Evolutionary conservation across 2,329 filamentous ascomycete genomes (phyloP), one percentile per base, ranked within the genome.

Genomic region (Cladosporium colombiae): DNA sequence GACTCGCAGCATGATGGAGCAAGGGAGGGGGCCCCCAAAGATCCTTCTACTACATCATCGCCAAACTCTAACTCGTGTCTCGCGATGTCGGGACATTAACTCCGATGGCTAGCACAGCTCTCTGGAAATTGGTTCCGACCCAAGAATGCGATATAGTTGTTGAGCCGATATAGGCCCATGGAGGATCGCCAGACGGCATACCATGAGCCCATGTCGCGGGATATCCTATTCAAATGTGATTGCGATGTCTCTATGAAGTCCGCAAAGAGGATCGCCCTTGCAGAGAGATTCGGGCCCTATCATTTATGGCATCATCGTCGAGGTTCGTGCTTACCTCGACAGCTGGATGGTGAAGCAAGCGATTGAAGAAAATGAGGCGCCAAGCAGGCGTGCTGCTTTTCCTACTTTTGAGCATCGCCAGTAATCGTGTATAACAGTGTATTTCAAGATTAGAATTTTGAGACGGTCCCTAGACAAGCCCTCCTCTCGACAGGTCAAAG

Each of bases 291-390:
- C 25, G 5, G 11, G 3, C 5, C 8, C 4, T 29, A 21, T 6
- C 18, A 13, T 55, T 16, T n/a, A 31, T 6, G 72, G 72, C 2
- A 74, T 44, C 1, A 72, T 75, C 25, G 71, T 74, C 21, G 68
- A 75, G 64, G 72, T 71, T 23, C 56, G 69, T 8, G 68, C 69
- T 21, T 71, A 70, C 53, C 53, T 70, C 31, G 68, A 71, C 52
- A 66, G 63, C 40, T 65, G 64, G 52, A 58, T 70, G 65, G 67
- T 69, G 6, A 56, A 68, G 29, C 61, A 71, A 57, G 69, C 69
- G 2, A 62, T 71, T 21, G 62, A 66, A 13, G 29, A 66, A 57
- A 69, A 70, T 21, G 67, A 67, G 25, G 64, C 40, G 5, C 64
- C 59, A 5, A 68, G 62, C 52, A 60, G 65, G 21, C 66, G 65